phyloP scores from a whole-genome alignment of 2,329 filamentous ascomycete genomes.

The Diaporthe aspalathi region DNA sequence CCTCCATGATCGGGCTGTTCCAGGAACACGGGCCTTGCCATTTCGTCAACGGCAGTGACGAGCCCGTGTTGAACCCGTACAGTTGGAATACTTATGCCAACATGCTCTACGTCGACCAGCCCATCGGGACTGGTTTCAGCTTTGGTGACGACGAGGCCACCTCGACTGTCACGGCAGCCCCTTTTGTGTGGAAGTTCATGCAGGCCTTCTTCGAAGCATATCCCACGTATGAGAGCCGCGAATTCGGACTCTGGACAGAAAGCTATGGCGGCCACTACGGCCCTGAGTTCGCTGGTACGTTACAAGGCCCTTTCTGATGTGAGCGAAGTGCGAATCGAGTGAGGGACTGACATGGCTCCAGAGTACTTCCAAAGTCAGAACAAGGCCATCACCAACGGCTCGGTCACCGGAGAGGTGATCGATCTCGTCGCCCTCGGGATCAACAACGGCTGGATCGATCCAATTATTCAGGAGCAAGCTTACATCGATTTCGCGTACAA shows the following conservation, averaged over 20 bases:
- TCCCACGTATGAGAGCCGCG: constrained; percentile 28
- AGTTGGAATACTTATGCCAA: constrained; percentile 69
- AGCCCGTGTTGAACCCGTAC: constrained; percentile 65
- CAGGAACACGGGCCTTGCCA: constrained; percentile 62
- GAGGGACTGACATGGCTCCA: background rate
- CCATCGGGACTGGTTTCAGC: constrained; percentile 67
- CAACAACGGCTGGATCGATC: constrained; percentile 49
- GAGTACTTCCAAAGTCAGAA: constrained; percentile 35
- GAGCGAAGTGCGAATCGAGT: background rate
- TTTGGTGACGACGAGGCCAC: constrained; percentile 32
- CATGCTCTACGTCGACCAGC: constrained; percentile 61
- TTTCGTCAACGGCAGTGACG: constrained; percentile 57
- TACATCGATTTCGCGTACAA: constrained; percentile 48
- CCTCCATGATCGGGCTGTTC: constrained; percentile 65
- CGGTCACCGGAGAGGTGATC: constrained; percentile 46
- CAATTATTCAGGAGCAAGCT: constrained; percentile 43
- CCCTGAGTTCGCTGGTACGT: constrained; percentile 43
- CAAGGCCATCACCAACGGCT: constrained; percentile 25
- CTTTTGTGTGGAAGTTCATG: constrained; percentile 33
- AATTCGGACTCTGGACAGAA: constrained; percentile 46
- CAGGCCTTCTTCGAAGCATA: constrained; percentile 35
- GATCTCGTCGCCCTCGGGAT: constrained; percentile 49
- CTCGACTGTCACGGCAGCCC: constrained; percentile 35
- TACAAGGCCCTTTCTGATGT: background rate
- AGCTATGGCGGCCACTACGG: constrained; percentile 51